A percentile compares a stretch with the other conserved stretches of the same genome.
These are phyloP conservation scores for Erythrobasidium hasegawianum DNA, from an alignment of 1,284 basidiomycete species.

Conservation along the genomic window DNA sequence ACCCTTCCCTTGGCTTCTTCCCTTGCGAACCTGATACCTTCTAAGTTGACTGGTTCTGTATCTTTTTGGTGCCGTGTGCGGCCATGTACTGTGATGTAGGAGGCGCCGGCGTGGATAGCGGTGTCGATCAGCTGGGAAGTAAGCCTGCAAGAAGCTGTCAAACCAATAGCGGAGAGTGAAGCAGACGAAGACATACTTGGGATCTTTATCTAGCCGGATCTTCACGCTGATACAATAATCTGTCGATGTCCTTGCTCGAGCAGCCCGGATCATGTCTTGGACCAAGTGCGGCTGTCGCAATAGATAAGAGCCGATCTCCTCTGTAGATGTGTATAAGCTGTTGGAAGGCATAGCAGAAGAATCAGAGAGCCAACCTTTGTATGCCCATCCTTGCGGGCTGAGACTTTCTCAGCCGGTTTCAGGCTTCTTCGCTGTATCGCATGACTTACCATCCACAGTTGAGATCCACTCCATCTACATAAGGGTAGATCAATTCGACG, in stretches of 20 bases:
- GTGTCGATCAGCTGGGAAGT: conserved; percentile 56
- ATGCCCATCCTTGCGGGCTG: conserved; percentile 47
- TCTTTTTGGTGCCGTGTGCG: conserved; percentile 57
- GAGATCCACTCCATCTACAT: conserved; percentile 59
- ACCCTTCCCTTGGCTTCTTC: conserved; percentile 54
- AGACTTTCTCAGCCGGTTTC: neutral
- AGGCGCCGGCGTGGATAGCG: conserved; percentile 53
- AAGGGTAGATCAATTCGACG: conserved; percentile 55
- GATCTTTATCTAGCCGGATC: conserved; percentile 58
- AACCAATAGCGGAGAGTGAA: neutral
- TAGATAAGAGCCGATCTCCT: conserved; percentile 59
- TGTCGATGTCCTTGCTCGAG: conserved; percentile 56
- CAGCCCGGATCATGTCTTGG: conserved; percentile 56
- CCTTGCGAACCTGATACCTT: conserved; percentile 56
- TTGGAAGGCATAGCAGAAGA: neutral
- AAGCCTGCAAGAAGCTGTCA: conserved; percentile 44
- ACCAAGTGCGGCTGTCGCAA: conserved; percentile 59
- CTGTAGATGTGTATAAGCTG: conserved; percentile 39
- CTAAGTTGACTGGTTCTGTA: conserved; percentile 55
- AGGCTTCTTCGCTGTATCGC: neutral
- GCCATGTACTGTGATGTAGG: conserved; percentile 58
- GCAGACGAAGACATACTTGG: conserved; percentile 46
- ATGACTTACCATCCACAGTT: conserved; percentile 53
- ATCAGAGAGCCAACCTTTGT: conserved; percentile 33
- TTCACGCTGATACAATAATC: conserved; percentile 58